These are phyloP conservation scores for Dactylellina leptospora DNA, from an alignment of 2,329 filamentous ascomycete genomes.

Conservation along the genomic window DNA sequence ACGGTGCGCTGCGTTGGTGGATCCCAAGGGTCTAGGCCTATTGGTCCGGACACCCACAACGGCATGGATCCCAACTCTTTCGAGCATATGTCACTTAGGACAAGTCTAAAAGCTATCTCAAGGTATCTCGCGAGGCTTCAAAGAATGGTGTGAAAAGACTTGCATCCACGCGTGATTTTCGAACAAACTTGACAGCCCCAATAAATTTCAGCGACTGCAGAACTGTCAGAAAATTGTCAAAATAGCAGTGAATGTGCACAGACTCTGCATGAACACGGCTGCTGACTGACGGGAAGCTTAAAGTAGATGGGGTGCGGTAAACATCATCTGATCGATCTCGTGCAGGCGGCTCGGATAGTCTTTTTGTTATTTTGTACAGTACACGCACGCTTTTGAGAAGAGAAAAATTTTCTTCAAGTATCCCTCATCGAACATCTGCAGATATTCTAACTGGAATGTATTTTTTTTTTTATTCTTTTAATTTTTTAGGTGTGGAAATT, in stretches of 20 bases:
- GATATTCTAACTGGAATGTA: constrained; percentile 14
- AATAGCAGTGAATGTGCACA: constrained; percentile 10
- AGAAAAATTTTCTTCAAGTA: background rate
- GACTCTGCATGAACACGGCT: constrained; percentile 15
- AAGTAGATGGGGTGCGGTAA: constrained; percentile 16
- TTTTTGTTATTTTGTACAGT: background rate
- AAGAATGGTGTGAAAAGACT: background rate
- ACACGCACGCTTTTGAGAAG: background rate
- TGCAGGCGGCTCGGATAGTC: background rate
- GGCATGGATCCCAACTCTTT: background rate
- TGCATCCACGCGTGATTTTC: constrained; percentile 1
- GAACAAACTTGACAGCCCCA: background rate
- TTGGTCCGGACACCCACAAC: background rate
- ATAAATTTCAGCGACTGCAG: background rate
- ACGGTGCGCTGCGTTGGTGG: constrained; percentile 17
- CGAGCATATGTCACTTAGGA: no score
- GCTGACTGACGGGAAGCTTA: constrained; percentile 23
- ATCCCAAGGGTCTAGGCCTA: background rate
- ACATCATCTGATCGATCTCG: constrained; percentile 27
- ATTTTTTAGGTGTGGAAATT: background rate
- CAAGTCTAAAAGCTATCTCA: no score
- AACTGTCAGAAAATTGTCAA: background rate
- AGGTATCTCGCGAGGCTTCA: background rate
- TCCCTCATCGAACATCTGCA: background rate
- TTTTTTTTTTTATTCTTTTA: background rate